Percentiles rank a stretch among this genome's conserved stretches.
phyloP scores from a whole-genome alignment of 2,329 filamentous ascomycete species.

The Cercospora sojina region DNA sequence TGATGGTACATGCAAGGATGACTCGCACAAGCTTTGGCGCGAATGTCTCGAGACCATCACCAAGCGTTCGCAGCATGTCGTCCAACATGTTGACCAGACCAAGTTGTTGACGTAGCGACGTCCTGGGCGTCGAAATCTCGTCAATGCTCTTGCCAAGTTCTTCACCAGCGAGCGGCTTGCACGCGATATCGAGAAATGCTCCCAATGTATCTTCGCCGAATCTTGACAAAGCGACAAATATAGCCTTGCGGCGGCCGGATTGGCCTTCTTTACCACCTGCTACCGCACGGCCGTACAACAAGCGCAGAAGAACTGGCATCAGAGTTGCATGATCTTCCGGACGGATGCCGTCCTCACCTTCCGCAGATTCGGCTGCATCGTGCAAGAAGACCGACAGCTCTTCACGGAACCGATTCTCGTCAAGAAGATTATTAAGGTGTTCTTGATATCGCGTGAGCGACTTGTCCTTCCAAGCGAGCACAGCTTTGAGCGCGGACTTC shows the following conservation, averaged over 20 bases:
- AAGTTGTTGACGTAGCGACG: slow-evolving; percentile 68
- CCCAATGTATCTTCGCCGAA: slow-evolving; percentile 72
- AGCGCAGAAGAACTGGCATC: slow-evolving; percentile 80
- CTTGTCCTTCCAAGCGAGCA: slow-evolving; percentile 85
- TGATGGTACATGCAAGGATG: slow-evolving; percentile 69
- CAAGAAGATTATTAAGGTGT: slow-evolving; percentile 79
- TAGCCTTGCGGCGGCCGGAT: slow-evolving; percentile 70
- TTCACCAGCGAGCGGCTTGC: slow-evolving; percentile 40
- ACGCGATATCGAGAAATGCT: slow-evolving; percentile 77
- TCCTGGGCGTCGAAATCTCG: background rate
- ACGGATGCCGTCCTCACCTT: slow-evolving; percentile 66
- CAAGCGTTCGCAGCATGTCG: slow-evolving; percentile 80
- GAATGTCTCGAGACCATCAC: slow-evolving; percentile 68
- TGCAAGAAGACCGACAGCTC: slow-evolving; percentile 82
- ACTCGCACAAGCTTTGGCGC: slow-evolving; percentile 69
- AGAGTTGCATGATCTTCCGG: slow-evolving; percentile 69
- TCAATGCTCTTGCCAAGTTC: slow-evolving; percentile 30
- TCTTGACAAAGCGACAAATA: slow-evolving; percentile 75
- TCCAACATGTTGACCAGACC: slow-evolving; percentile 91
- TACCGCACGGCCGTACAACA: slow-evolving; percentile 88
- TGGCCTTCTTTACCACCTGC: slow-evolving; percentile 77
- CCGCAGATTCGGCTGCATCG: slow-evolving; percentile 32
- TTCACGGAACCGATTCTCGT: slow-evolving; percentile 88
- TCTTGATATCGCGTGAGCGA: slow-evolving; percentile 77
- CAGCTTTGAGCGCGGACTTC: slow-evolving; percentile 75